Conservation (phyloP, 371 early-diverging fungal species). For the Rhizopus microsporus region DNA sequence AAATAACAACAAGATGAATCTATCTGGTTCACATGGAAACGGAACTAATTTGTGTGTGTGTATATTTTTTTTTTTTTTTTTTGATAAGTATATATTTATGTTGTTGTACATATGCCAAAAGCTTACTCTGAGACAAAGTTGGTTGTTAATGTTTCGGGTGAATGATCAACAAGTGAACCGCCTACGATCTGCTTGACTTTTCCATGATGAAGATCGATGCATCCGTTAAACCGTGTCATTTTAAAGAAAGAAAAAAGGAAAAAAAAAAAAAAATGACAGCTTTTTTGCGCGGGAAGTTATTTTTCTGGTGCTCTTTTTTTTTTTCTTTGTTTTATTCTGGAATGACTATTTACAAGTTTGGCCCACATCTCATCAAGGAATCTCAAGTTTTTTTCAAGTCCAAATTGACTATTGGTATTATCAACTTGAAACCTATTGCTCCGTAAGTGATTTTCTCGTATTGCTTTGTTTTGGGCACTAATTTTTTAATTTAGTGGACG, state of each 20-base stretch:
- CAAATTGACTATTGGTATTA: slow-evolving; percentile 71
- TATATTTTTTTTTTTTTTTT: not conserved
- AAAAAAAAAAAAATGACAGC: slow-evolving; percentile 6
- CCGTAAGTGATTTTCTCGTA: slow-evolving; percentile 48
- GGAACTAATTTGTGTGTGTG: too few species aligned
- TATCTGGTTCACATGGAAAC: too few species aligned
- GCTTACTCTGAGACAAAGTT: slow-evolving; percentile 89
- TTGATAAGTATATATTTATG: not conserved
- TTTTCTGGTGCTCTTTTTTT: too few species aligned
- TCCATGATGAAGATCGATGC: slow-evolving; percentile 96
- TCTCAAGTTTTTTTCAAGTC: slow-evolving; percentile 76
- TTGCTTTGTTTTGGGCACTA: not conserved
- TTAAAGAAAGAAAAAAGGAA: not conserved
- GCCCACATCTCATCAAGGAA: slow-evolving; percentile 64
- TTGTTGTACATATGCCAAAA: not conserved
- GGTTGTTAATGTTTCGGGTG: slow-evolving; percentile 69
- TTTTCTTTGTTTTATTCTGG: slow-evolving; percentile 1
- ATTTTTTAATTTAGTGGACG: slow-evolving; percentile 11
- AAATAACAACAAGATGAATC: not conserved
- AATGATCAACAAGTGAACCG: slow-evolving; percentile 77
- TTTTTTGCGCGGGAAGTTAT: not conserved
- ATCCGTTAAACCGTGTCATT: slow-evolving; percentile 85
- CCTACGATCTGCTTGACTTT: slow-evolving; percentile 98
- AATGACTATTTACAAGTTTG: slow-evolving; percentile 49
- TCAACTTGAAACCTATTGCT: slow-evolving; percentile 87